phyloP scores from a whole-genome alignment of 306 rosid genomes.

The Gillenia trifoliata region DNA sequence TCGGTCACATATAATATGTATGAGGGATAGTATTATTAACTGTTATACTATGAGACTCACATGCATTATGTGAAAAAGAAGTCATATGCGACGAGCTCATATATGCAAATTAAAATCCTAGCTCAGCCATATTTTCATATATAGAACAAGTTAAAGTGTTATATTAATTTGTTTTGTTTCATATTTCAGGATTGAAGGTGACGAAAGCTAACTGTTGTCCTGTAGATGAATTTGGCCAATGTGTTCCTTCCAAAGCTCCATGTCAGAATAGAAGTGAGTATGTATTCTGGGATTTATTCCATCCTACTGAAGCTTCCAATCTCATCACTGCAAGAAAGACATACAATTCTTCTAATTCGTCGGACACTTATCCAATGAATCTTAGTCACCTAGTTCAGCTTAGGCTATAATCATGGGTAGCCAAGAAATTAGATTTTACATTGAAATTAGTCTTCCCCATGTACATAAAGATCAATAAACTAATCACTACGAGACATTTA shows the following conservation, averaged over 20 bases:
- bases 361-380: slow-evolving; percentile 33
- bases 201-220: slow-evolving; percentile 30
- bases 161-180: neutral
- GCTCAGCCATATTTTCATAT: neutral
- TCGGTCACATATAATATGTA: neutral
- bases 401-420: neutral
- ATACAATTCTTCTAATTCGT: slow-evolving; percentile 11
- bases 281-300: slow-evolving; percentile 45
- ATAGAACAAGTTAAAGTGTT: neutral
- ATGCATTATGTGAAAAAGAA: neutral
- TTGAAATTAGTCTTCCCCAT: neutral
- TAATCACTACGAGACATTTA: neutral
- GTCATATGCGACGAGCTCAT: neutral
- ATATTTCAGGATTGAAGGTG: slow-evolving; percentile 36
- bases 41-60: too few species aligned
- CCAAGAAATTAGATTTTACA: neutral
- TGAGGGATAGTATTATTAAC: too few species aligned
- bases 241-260: slow-evolving; percentile 19
- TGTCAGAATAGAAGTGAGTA: slow-evolving; percentile 42
- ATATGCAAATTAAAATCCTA: neutral
- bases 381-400: slow-evolving; percentile 24
- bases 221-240: slow-evolving; percentile 20
- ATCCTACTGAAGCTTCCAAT: slow-evolving; percentile 38
- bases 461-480: too few species aligned
- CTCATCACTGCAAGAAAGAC: slow-evolving; percentile 2